Percentiles rank a stretch among this genome's conserved stretches.
Evolutionary conservation across 176 grass and related monocot species (phyloP).

Genomic region (Carex littledalei): DNA sequence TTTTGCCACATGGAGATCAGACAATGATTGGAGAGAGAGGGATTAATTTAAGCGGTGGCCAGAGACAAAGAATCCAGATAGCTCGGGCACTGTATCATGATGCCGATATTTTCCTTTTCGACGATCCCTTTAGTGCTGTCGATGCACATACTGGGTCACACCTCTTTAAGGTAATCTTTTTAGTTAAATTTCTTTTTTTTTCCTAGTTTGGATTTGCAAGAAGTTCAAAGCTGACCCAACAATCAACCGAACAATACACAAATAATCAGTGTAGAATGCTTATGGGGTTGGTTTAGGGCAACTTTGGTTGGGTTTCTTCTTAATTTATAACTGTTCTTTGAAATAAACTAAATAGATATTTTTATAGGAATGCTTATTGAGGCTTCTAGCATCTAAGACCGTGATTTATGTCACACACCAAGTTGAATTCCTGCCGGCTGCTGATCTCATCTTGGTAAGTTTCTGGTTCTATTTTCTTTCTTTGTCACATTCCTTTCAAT

Average conservation of each 20-base stretch:
- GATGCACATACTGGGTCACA: conserved; percentile 59
- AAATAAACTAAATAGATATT: conserved; percentile 21
- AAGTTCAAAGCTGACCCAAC: background rate
- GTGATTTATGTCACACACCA: conserved; percentile 94
- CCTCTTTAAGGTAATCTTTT: conserved; percentile 52
- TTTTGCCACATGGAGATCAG: conserved; percentile 52
- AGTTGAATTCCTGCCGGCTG: conserved; percentile 78
- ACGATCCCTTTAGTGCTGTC: conserved; percentile 72
- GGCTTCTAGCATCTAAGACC: conserved; percentile 55
- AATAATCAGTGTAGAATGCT: conserved; percentile 1
- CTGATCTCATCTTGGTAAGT: conserved; percentile 86
- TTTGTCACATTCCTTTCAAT: background rate
- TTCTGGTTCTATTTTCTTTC: background rate
- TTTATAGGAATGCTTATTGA: conserved; percentile 57
- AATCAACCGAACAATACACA: conserved; percentile 13
- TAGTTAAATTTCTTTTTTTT: background rate
- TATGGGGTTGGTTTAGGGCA: conserved; percentile 21
- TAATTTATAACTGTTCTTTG: conserved; percentile 21
- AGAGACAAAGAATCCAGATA: conserved; percentile 62
- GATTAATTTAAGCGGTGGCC: conserved; percentile 67
- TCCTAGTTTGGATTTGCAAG: background rate
- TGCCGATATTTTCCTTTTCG: conserved; percentile 68
- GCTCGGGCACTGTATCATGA: conserved; percentile 65
- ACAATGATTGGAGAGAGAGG: conserved; percentile 74
- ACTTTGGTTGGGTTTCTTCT: conserved; percentile 36